Conservation (phyloP, 306 rosid species). For the Quercus dentata region DNA sequence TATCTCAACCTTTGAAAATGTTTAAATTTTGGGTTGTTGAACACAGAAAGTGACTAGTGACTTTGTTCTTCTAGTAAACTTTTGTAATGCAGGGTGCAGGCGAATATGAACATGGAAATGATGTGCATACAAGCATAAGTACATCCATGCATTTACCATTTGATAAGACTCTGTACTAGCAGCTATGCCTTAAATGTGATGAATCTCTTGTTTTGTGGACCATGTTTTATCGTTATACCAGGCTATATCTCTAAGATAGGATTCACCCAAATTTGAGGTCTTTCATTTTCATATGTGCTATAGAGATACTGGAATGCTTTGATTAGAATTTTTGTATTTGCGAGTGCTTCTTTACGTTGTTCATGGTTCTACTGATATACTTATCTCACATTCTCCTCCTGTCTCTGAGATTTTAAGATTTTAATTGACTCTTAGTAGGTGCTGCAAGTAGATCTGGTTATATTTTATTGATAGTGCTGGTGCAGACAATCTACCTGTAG, state of each 20-base stretch:
- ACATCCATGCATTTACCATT: neutral
- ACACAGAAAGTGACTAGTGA: slow-evolving; percentile 1
- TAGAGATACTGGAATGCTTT: neutral
- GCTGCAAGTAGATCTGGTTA: too few relatives aligned
- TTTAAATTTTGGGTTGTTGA: neutral
- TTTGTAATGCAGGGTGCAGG: neutral
- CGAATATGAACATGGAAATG: neutral
- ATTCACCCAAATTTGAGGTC: neutral
- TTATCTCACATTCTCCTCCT: neutral
- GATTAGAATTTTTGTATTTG: neutral
- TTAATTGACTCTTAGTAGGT: too few relatives aligned
- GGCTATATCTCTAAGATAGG: neutral
- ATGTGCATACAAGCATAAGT: neutral
- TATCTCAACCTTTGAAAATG: neutral
- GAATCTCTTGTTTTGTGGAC: neutral
- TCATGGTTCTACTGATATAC: neutral
- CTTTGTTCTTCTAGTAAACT: neutral
- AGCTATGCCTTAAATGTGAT: neutral
- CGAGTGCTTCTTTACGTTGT: neutral
- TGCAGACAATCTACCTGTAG: neutral
- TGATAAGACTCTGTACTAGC: neutral
- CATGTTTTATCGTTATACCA: neutral
- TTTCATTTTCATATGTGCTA: neutral
- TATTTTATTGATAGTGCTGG: too few relatives aligned
- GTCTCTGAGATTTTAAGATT: neutral